A percentile compares a stretch with the other conserved stretches of the same genome.
These are phyloP conservation scores for Aspergillus sp. DNA, from an alignment of 2,329 filamentous ascomycete species.

Conservation along the genomic window DNA sequence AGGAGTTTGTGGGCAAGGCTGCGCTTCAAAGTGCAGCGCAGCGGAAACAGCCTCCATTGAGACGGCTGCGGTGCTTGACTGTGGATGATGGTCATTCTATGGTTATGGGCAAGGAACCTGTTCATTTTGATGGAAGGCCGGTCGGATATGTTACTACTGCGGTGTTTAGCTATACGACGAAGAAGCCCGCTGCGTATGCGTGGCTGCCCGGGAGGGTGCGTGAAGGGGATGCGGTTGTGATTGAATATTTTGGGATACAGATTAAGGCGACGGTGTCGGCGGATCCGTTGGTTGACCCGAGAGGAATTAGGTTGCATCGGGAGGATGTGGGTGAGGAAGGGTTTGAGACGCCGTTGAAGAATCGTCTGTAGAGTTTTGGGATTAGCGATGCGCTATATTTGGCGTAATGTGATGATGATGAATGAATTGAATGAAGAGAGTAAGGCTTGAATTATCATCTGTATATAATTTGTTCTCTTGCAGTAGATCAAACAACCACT, in stretches of 20 bases:
- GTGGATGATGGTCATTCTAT: constrained; percentile 60
- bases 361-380: neutral
- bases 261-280: constrained; percentile 56
- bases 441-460: too few species aligned
- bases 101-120: constrained; percentile 64
- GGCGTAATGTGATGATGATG: too few species aligned
- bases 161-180: constrained; percentile 61
- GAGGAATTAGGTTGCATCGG: constrained; percentile 39
- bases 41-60: constrained; percentile 36
- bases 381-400: too few species aligned
- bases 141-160: constrained; percentile 63
- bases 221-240: constrained; percentile 56
- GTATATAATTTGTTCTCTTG: too few species aligned
- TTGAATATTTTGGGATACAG: constrained; percentile 62
- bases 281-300: constrained; percentile 54
- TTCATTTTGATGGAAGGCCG: constrained; percentile 52
- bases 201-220: constrained; percentile 54
- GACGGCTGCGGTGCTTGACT: constrained; percentile 51
- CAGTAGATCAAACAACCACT: too few species aligned
- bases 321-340: neutral
- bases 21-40: constrained; percentile 50
- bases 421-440: too few species aligned
- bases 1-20: constrained; percentile 53
- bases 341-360: neutral
- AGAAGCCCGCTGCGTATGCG: constrained; percentile 62